Conservation (phyloP, 2,329 filamentous ascomycete genomes). For the Alternaria sp. region DNA sequence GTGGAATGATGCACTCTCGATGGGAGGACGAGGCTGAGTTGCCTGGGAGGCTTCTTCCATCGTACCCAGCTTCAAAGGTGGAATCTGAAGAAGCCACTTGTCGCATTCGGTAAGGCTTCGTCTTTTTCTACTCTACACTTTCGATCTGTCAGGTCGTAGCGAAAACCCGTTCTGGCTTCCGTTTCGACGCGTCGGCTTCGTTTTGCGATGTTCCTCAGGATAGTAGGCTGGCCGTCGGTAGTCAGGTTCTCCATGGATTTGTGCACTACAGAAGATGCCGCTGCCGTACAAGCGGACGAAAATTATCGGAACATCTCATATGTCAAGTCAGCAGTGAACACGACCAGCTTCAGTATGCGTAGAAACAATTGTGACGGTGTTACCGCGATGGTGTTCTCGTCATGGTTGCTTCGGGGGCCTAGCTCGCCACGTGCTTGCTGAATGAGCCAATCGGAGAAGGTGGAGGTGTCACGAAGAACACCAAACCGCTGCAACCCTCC, state of each 20-base stretch:
- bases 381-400: not conserved
- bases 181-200: not conserved
- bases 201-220: not conserved
- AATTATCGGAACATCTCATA: not conserved
- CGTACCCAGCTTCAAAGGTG: not conserved
- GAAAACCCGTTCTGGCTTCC: not conserved
- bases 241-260: not conserved
- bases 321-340: not conserved
- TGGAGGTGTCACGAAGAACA: not conserved
- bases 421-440: not conserved
- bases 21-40: not conserved
- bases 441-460: not conserved
- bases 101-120: not conserved
- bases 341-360: not conserved
- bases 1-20: not conserved
- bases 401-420: no score
- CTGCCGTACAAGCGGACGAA: not conserved
- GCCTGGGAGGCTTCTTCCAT: not conserved
- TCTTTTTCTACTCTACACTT: not conserved
- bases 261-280: not conserved
- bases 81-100: not conserved
- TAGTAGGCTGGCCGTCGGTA: not conserved
- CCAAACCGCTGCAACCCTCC: not conserved
- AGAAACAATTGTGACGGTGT: not conserved
- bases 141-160: not conserved